Conservation (phyloP, 1,284 basidiomycete genomes). For the Ustilago trichophora region DNA sequence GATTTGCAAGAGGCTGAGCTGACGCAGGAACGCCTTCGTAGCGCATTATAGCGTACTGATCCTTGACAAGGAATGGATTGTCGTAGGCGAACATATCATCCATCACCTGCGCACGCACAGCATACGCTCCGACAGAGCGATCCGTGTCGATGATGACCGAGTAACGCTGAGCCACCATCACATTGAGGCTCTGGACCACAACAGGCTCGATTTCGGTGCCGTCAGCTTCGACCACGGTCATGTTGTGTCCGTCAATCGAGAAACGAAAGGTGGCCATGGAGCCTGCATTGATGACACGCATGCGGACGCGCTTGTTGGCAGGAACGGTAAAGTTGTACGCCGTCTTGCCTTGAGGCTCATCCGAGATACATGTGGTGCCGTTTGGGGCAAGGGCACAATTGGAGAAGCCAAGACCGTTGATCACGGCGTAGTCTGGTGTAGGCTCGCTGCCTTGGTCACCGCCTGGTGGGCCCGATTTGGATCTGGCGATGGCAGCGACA, state of each 20-base stretch:
- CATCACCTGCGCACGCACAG: slow-evolving; percentile 64
- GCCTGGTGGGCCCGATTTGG: slow-evolving; percentile 37
- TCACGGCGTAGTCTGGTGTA: slow-evolving; percentile 69
- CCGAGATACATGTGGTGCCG: slow-evolving; percentile 42
- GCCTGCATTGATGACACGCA: slow-evolving; percentile 69
- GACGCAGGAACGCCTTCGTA: slow-evolving; percentile 63
- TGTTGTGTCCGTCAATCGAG: slow-evolving; percentile 69
- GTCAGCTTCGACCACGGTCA: slow-evolving; percentile 71
- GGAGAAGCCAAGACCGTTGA: slow-evolving; percentile 69
- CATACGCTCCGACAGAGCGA: slow-evolving; percentile 48
- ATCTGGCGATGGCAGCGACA: slow-evolving; percentile 49
- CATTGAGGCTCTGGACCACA: slow-evolving; percentile 67
- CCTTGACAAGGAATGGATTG: slow-evolving; percentile 67
- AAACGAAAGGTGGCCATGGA: slow-evolving; percentile 58
- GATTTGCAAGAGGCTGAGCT: slow-evolving; percentile 27
- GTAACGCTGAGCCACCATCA: slow-evolving; percentile 70
- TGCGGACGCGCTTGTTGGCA: slow-evolving; percentile 69
- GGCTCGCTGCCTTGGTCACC: slow-evolving; percentile 52
- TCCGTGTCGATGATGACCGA: slow-evolving; percentile 68
- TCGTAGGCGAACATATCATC: slow-evolving; percentile 67
- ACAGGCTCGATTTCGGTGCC: slow-evolving; percentile 69
- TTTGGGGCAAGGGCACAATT: slow-evolving; percentile 61
- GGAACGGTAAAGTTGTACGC: slow-evolving; percentile 51
- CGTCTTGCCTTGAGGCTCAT: slow-evolving; percentile 16
- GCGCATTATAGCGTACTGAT: slow-evolving; percentile 66